These are phyloP conservation scores for Diversispora eburnea DNA, from an alignment of 192 early-diverging fungal species.

Conservation along the genomic window DNA sequence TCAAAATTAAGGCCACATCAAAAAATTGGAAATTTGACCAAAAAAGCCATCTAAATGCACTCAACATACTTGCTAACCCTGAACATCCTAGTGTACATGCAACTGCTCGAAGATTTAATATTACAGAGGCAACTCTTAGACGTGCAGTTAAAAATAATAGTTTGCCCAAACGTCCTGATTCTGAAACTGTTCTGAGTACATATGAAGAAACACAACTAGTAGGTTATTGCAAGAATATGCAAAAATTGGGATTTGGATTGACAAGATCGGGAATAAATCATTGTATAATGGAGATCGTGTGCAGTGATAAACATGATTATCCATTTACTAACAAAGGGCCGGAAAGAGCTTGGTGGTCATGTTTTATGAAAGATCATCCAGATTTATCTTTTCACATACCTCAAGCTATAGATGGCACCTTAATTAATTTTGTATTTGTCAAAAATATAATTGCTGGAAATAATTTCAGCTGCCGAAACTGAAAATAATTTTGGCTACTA, in stretches of 20 bases:
- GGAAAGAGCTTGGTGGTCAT: slow-evolving; percentile 5
- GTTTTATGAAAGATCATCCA: too few relatives aligned
- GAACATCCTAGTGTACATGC: not conserved
- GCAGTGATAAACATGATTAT: not conserved
- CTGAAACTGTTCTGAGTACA: slow-evolving; percentile 3
- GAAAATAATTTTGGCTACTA: too few relatives aligned
- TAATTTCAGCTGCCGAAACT: too few relatives aligned
- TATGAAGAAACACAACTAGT: slow-evolving; percentile 17
- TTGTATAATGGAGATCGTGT: slow-evolving; percentile 6
- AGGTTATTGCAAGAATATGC: slow-evolving; percentile 15
- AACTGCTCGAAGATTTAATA: slow-evolving; percentile 14
- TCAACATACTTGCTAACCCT: slow-evolving; percentile 11
- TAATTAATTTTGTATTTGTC: too few relatives aligned
- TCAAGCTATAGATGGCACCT: too few relatives aligned
- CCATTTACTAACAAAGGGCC: slow-evolving; percentile 12
- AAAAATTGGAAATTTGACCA: too few relatives aligned
- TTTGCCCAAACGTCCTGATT: not conserved
- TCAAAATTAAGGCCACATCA: too few relatives aligned
- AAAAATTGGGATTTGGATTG: slow-evolving; percentile 13
- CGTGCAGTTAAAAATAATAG: slow-evolving; percentile 24
- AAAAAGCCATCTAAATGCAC: not conserved
- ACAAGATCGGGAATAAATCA: slow-evolving; percentile 17
- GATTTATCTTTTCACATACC: too few relatives aligned
- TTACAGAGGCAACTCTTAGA: slow-evolving; percentile 3
- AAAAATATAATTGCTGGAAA: too few relatives aligned